Base-by-base conservation (phyloP, 129 eudicot genomes). In the Mikania micrantha region DNA sequence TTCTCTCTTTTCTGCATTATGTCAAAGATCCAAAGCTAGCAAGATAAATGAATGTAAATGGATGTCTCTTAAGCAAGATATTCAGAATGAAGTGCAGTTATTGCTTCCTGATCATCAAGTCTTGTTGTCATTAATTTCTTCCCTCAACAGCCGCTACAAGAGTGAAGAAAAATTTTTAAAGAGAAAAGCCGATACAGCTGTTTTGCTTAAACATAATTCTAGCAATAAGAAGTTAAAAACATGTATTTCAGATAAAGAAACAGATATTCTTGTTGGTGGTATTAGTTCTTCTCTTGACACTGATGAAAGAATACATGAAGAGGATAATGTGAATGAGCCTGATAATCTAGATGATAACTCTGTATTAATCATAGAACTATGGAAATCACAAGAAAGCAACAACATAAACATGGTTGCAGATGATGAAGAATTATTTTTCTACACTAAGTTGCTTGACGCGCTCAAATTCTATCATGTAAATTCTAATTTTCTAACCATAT, bases 31-130 rank as follows among this genome's bases (percentile, higher is more conserved):
- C 4, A 24, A 48, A 45, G 59, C 83, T 36, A 73, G 63, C 75
- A 66, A 58, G 77, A 75, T 49, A 70, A 60, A 47, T 47, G 67
- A 34, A 66, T 74, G 74, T 63, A 70, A 52, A 35, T 83, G 85
- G 92, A 65, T 6, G 7, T 77, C 88, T 39, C 82, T 92, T 24
- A 82, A 77, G 79, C 78, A 67, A 64, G 92, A 94, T 21, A 85
- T 94, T 60, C 85, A 84, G 70, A 74, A 87, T 62, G 84, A 78
- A 81, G 88, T 85, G 77, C 89, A 86, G 5, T 62, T 84, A 40
- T 67, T 77, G 60, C 95, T 90, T 44, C 99, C 97, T 62, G 97
- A 89, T 85, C 87, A 88, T 59, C 97, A 90, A 78, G 97, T 89
- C 12, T 74, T 94, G 35, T 76, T 90, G 60, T 81, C 92, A 47